phyloP scores from a whole-genome alignment of 2,329 filamentous ascomycete species.

The Trichoderma afroharzianum region DNA sequence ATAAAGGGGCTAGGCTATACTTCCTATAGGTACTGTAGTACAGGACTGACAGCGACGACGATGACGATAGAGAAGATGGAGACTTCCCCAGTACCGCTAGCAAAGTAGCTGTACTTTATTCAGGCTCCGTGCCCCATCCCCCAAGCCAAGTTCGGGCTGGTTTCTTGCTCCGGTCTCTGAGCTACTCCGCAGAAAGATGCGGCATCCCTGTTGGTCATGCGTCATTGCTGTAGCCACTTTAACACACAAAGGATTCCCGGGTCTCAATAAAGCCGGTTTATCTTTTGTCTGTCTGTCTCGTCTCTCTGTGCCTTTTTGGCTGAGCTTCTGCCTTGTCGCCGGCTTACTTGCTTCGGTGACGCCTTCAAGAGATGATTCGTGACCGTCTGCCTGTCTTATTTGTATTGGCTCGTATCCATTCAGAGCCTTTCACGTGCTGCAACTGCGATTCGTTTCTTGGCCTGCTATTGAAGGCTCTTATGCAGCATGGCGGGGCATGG shows the following conservation, averaged over 20 bases:
- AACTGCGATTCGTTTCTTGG: not conserved
- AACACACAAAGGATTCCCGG: conserved; percentile 6
- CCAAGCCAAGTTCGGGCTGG: not conserved
- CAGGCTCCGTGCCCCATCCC: not conserved
- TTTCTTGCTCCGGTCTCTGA: not conserved
- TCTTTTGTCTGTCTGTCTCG: not conserved
- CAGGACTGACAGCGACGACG: not conserved
- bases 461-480: not conserved
- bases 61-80: not conserved
- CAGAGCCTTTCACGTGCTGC: not conserved
- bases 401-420: not conserved
- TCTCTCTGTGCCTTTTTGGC: not conserved
- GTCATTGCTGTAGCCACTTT: conserved; percentile 19
- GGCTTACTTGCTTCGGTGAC: not conserved
- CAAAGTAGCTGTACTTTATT: not conserved
- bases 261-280: conserved; percentile 3
- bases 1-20: not conserved
- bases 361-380: not conserved
- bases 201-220: conserved; percentile 12
- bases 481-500: not conserved
- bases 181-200: conserved; percentile 12
- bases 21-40: not conserved
- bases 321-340: not conserved
- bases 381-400: not conserved
- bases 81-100: not conserved